Evolutionary conservation across 306 rosid species (phyloP), one percentile per base, ranked within the genome.

Genomic region (Aeschynomene evenia): DNA sequence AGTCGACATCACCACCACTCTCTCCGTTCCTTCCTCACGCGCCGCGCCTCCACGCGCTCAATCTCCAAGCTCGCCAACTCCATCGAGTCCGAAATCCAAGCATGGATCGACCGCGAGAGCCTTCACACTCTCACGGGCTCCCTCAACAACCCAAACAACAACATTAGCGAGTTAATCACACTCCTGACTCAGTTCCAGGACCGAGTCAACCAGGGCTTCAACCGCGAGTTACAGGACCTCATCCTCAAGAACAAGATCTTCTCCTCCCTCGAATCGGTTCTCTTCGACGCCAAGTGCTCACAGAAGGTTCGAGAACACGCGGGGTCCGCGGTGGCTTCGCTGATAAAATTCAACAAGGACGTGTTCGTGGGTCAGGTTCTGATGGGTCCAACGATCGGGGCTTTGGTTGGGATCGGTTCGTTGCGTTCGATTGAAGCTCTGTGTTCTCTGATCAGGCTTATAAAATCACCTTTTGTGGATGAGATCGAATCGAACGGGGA

Each of bases 61-160:
- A 81, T 90, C 58, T 62, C 92, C 50, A 83, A 83, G 31, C 70
- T 88, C 77, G 97, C 98, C 53, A 75, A 67, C 10, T 71, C 90
- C 0, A 94, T 93, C 69, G 86, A 82, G 63, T 66, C 85, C 15
- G 94, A 94, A 70, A 83, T 94, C 61, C 97, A 94, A 61, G 82
- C 88, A 0, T 94, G 98, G 98, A 94, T 94, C 31, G 96, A 90
- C 70, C 94, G 96, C 5, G 86, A 88, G 77, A 84, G 84, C 46
- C 12, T 87, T 5, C 77, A 80, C 9, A 9, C 46, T n/a, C 68
- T 94, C 57, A 66, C 83, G 1, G 45, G 66, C 3, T 51, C 60
- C 10, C 77, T 89, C 12, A 37, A 63, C 10, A 77, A 74, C 5
- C 83, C 63, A 0, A 1, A 8, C 11, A 8, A 1, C 14, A 23